Base-by-base conservation (phyloP, 2,329 filamentous ascomycete genomes). In the Ascochyta viciae-villosae region DNA sequence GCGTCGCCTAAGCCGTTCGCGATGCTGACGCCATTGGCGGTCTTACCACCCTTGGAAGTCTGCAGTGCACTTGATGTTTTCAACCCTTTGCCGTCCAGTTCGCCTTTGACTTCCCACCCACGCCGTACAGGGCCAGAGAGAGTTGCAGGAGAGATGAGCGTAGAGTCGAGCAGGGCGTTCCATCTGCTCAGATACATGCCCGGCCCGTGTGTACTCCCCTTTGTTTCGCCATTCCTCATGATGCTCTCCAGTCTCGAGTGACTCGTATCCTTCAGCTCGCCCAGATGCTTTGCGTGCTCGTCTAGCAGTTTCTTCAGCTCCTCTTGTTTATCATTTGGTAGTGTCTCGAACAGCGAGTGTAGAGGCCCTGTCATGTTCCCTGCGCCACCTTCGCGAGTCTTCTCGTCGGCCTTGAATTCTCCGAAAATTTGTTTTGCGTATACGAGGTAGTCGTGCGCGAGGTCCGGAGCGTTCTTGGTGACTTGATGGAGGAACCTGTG, bases 401-500 rank as follows among this genome's bases (percentile, higher is more conserved):
- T 38, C 1, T 61, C 55, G 60, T 74, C 61, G 57, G 71, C 66
- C 48, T 72, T 74, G 73, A 92, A 91, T 37, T 84, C 81, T 9
- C 78, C 75, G 15, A 86, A 79, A 1, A 83, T 82, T 4, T 82
- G 76, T 33, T 86, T 85, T 0, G 83, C 83, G 80, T 89, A 92
- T 0, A 76, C 77, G 13, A 81, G 79, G 76, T 89, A 88, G 57
- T 84, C 83, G 4, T 82, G 78, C 50, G 83, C 83, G 4, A 92
- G 78, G 1, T 88, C 86, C 0, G 88, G 87, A 29, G 89, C 90
- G 29, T 88, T 87, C 60, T 83, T 85, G 4, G 85, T 85, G 9
- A 91, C 80, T 50, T 89, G 85, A 62, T 92, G 89, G 3, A 92
- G 71, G 79, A 90, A 93, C 47, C 83, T 85, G 76, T 91, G 91